Base-by-base conservation (phyloP, 2,329 filamentous ascomycete species). In the Tothia fuscella region DNA sequence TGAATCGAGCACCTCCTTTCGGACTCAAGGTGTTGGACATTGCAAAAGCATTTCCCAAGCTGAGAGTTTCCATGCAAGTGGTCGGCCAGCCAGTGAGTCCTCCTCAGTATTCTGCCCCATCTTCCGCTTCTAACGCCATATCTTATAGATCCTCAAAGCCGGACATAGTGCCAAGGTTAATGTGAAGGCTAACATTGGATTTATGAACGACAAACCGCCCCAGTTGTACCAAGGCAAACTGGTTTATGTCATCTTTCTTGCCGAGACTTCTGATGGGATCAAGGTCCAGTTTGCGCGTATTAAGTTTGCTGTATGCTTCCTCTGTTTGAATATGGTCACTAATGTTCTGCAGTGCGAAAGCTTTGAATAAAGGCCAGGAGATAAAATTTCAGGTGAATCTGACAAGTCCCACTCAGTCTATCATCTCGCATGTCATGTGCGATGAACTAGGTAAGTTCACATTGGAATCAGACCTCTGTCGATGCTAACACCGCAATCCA, bases 1-100 rank as follows among this genome's bases (percentile, higher is more conserved):
- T 93, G 35, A 80, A 78, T 48, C 80, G 81, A 41, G 86, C 93
- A 49, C 84, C 87, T 0, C 86, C 89, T 0, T 94, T 82, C 54
- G 91, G 89, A 0, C 70, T 74, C 33, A 80, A 79, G 31, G 55
- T 93, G 31, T 63, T 82, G 12, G 73, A 76, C 10, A 66, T 68
- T 16, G 60, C 91, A 7, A 72, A 71, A 2, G 67, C 70, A 0
- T 96, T 95, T 51, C 91, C 91, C 1, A 76, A 74, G 48, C 61
- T 80, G 45, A 64, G 70, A 24, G 64, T 81, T 3, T 66, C 67
- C 4, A 51, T 77, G 10, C 68, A 71, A 44, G 60, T 71, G 44
- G 56, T 65, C 21, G 64, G 65, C 4, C 67, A 67, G 49, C 58
- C 63, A 1, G 62, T 65, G 48, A 48, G 71, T 66, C 45, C 39